Percentiles rank a stretch among this genome's conserved stretches.
phyloP scores from a whole-genome alignment of 2,329 filamentous ascomycete species.

The Aspergillus transmontanensis region DNA sequence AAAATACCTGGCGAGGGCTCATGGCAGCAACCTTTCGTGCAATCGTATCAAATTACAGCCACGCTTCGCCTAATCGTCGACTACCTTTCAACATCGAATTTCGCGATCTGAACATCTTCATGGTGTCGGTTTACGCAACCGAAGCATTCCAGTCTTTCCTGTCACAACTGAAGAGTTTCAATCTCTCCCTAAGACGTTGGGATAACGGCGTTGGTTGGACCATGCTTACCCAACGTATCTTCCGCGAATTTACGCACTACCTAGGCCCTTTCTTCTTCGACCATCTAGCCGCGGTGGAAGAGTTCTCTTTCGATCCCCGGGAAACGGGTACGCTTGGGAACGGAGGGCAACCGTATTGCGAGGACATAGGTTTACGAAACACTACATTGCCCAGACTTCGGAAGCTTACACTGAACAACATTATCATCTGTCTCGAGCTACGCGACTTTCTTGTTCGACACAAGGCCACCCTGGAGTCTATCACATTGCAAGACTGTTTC shows the following conservation, averaged over 20 bases:
- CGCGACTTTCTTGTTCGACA: background rate
- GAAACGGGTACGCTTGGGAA: background rate
- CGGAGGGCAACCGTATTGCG: background rate
- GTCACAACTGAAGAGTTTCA: background rate
- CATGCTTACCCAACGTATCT: background rate
- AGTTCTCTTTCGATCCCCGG: conserved; percentile 2
- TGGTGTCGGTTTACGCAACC: background rate
- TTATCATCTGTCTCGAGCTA: background rate
- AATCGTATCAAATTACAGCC: background rate
- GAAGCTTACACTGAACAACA: background rate
- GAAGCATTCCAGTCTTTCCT: background rate
- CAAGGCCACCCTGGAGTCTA: background rate
- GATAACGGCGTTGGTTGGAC: conserved; percentile 6
- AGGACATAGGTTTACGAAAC: background rate
- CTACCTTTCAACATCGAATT: background rate
- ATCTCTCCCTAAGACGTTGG: background rate
- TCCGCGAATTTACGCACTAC: background rate
- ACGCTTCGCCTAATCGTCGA: background rate
- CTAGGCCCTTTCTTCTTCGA: conserved; percentile 3
- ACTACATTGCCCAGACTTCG: background rate
- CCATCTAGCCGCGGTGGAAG: background rate
- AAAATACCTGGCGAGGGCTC: background rate
- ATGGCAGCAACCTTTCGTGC: conserved; percentile 3
- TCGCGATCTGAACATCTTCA: background rate
- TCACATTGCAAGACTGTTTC: background rate